A percentile compares a stretch with the other conserved stretches of the same genome.
These are phyloP conservation scores for Fusarium chlamydosporum DNA, from an alignment of 2,329 filamentous ascomycete genomes.

Conservation along the genomic window DNA sequence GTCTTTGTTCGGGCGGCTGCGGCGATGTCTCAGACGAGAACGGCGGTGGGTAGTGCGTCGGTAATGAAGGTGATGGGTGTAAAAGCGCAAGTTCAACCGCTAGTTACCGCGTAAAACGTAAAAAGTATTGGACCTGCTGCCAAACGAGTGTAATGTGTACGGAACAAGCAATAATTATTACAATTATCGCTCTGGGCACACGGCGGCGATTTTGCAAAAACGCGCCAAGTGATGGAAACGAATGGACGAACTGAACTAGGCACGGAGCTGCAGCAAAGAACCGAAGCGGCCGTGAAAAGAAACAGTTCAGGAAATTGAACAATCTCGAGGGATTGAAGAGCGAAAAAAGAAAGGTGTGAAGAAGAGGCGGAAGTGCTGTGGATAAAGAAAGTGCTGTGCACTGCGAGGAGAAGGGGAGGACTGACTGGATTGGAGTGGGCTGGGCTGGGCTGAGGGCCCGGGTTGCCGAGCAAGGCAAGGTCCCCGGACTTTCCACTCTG, in stretches of 20 bases:
- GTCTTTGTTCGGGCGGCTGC: constrained; percentile 42
- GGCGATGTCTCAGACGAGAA: constrained; percentile 48
- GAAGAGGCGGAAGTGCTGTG: constrained; percentile 29
- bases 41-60: constrained; percentile 13
- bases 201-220: constrained; percentile 45
- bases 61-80: constrained; percentile 27
- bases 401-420: constrained; percentile 34
- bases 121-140: constrained; percentile 49
- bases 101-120: constrained; percentile 29
- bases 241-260: constrained; percentile 51
- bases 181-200: constrained; percentile 27
- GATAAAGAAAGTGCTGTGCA: constrained; percentile 34
- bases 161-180: constrained; percentile 35
- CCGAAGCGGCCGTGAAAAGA: constrained; percentile 42
- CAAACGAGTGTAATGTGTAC: constrained; percentile 38
- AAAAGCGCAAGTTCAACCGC: constrained; percentile 26
- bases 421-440: constrained; percentile 21
- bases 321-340: constrained; percentile 31
- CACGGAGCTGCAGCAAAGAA: constrained; percentile 38
- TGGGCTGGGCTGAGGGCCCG: not conserved
- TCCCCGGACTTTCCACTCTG: constrained; percentile 37
- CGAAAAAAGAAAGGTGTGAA: constrained; percentile 27
- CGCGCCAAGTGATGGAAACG: constrained; percentile 46
- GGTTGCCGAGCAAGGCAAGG: constrained; percentile 28
- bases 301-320: constrained; percentile 42